phyloP scores from a whole-genome alignment of 1,284 basidiomycete genomes.

The Sporisorium exsertum region DNA sequence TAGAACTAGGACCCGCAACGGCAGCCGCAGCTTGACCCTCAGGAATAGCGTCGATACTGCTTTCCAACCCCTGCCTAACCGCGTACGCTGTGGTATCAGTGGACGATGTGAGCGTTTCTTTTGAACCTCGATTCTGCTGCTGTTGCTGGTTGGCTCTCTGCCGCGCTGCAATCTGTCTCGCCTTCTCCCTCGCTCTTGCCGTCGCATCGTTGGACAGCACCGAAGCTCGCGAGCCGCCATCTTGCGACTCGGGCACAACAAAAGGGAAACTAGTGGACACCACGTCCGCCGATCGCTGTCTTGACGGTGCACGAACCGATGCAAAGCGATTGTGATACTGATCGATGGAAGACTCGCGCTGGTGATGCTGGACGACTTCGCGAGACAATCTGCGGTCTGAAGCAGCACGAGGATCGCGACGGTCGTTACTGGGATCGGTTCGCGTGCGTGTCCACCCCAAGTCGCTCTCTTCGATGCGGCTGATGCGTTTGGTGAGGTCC shows the following conservation, averaged over 20 bases:
- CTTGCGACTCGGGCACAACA: not conserved
- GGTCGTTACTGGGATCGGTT: slow-evolving; percentile 12
- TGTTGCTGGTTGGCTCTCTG: slow-evolving; percentile 4
- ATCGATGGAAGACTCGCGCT: slow-evolving; percentile 33
- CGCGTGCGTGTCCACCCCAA: slow-evolving; percentile 28
- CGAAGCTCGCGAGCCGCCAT: not conserved
- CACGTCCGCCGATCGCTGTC: not conserved
- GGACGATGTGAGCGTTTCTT: slow-evolving; percentile 9
- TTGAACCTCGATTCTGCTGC: not conserved
- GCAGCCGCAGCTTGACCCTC: not conserved
- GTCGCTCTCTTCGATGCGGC: slow-evolving; percentile 44
- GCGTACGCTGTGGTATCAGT: not conserved
- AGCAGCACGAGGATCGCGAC: slow-evolving; percentile 1
- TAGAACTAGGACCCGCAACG: not conserved
- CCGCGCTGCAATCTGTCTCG: slow-evolving; percentile 31
- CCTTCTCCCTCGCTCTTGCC: slow-evolving; percentile 36
- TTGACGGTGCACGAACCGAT: slow-evolving; percentile 5
- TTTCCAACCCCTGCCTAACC: not conserved
- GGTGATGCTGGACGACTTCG: slow-evolving; percentile 28
- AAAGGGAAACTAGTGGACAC: slow-evolving; percentile 18
- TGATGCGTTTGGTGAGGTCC: slow-evolving; percentile 45
- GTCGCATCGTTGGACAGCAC: slow-evolving; percentile 23
- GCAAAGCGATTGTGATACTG: slow-evolving; percentile 48
- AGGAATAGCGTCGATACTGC: slow-evolving; percentile 20
- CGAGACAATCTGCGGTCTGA: slow-evolving; percentile 22